Evolutionary conservation across 1,139 yeast genomes (phyloP).

Genomic region (Suhomyces yuchorum): DNA sequence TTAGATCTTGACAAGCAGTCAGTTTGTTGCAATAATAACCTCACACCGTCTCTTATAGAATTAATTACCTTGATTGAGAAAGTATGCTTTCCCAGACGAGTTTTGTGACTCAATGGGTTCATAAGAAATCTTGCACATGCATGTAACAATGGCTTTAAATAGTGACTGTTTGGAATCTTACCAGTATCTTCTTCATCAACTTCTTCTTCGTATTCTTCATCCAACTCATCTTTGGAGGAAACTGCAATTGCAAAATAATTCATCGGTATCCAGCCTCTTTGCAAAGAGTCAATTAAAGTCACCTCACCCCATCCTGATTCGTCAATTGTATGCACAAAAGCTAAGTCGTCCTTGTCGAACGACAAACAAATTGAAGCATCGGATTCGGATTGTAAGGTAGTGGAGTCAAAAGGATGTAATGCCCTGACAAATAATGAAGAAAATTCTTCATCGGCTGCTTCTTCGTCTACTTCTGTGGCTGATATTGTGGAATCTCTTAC

Average conservation of each 20-base stretch:
- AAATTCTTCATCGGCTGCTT: conserved; percentile 34
- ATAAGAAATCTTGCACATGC: conserved; percentile 77
- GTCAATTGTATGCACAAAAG: conserved; percentile 86
- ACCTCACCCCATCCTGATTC: conserved; percentile 99
- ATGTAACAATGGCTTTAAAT: conserved; percentile 61
- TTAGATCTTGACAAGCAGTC: conserved; percentile 85
- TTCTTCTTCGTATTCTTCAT: conserved; percentile 21
- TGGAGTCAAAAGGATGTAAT: conserved; percentile 76
- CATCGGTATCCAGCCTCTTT: conserved; percentile 96
- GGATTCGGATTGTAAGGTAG: conserved; percentile 61
- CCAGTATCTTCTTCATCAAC: conserved; percentile 25
- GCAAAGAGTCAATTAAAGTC: conserved; percentile 66
- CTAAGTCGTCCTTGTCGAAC: conserved; percentile 77
- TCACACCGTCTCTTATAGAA: conserved; percentile 78
- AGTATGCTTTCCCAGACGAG: conserved; percentile 44
- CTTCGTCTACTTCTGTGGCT: conserved; percentile 20
- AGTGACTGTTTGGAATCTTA: conserved; percentile 43
- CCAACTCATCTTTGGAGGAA: conserved; percentile 30
- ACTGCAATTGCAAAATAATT: conserved; percentile 78
- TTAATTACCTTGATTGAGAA: conserved; percentile 47
- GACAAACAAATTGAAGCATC: conserved; percentile 83
- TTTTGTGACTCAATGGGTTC: conserved; percentile 60
- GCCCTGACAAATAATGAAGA: conserved; percentile 60
- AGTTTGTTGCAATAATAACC: conserved; percentile 71
- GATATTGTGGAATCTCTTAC: conserved; percentile 13